Evolutionary conservation across 129 eudicot genomes (phyloP).

Genomic region (sunflower (Helianthus annuus)): DNA sequence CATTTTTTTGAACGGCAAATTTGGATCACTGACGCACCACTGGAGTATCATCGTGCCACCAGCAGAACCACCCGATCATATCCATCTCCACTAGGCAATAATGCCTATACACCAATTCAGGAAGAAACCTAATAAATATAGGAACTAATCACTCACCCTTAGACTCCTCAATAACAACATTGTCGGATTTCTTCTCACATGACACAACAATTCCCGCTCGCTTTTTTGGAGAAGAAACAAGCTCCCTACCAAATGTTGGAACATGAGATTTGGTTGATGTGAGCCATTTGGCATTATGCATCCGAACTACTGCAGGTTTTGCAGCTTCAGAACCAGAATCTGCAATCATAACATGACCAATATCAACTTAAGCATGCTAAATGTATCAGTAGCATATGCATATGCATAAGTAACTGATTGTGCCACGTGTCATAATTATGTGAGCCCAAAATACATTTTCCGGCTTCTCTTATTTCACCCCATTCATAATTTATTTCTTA

Average conservation of each 20-base stretch:
- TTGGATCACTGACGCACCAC: no score
- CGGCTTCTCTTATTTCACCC: no score
- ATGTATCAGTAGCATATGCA: neutral
- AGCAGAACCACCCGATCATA: no score
- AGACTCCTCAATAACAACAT: slow-evolving; percentile 37
- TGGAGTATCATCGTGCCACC: no score
- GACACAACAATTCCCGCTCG: slow-evolving; percentile 36
- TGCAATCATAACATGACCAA: slow-evolving; percentile 19
- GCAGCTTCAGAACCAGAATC: slow-evolving; percentile 40
- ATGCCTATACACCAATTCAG: no score
- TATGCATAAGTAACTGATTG: neutral
- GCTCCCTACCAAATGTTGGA: slow-evolving; percentile 43
- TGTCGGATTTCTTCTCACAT: slow-evolving; percentile 54
- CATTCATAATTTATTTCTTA: no score
- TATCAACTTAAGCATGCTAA: slow-evolving; percentile 14
- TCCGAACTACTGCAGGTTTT: slow-evolving; percentile 37
- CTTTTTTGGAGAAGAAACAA: slow-evolving; percentile 38
- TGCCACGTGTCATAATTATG: no score
- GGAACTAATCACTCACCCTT: slow-evolving; percentile 42
- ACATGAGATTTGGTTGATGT: slow-evolving; percentile 28
- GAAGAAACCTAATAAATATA: no score
- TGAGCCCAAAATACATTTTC: no score
- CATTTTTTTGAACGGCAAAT: no score
- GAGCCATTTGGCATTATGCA: slow-evolving; percentile 40
- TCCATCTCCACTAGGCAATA: no score